Evolutionary conservation across 1,139 yeast species (phyloP).

Genomic region (Zygosaccharomyces sapae): DNA sequence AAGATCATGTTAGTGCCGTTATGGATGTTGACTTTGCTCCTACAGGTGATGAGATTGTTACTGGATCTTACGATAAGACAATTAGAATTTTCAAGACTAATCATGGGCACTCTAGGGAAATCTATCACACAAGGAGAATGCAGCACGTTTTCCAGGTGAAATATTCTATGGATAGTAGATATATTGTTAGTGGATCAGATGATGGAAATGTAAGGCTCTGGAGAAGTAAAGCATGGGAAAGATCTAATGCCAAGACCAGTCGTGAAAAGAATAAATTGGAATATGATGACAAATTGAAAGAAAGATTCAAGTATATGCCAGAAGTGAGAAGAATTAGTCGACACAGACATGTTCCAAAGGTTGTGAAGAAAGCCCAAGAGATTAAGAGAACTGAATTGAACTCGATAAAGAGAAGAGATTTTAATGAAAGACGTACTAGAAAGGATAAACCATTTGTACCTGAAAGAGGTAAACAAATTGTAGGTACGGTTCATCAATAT

Average conservation of each 20-base stretch:
- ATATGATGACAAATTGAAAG: conserved; percentile 86
- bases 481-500: conserved; percentile 68
- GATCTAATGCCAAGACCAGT: conserved; percentile 75
- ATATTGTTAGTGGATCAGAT: conserved; percentile 86
- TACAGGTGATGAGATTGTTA: conserved; percentile 92
- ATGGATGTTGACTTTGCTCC: conserved; percentile 94
- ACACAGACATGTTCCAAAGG: conserved; percentile 87
- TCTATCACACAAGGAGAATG: conserved; percentile 97
- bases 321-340: conserved; percentile 84
- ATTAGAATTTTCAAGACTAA: conserved; percentile 70
- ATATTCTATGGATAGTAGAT: conserved; percentile 83
- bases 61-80: conserved; percentile 94
- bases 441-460: conserved; percentile 57
- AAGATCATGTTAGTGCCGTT: conserved; percentile 95
- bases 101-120: conserved; percentile 90
- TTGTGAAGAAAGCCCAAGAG: conserved; percentile 82
- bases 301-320: conserved; percentile 93
- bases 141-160: conserved; percentile 84
- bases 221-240: conserved; percentile 83
- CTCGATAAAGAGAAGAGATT: conserved; percentile 73
- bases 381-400: conserved; percentile 72
- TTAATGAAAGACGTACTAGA: conserved; percentile 73
- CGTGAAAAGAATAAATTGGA: conserved; percentile 80
- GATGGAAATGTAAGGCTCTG: conserved; percentile 93
- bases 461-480: conserved; percentile 81